These are phyloP conservation scores for Paramecium octaurelia DNA, from an alignment of 73 alveolate genomes.

Conservation along the genomic window DNA sequence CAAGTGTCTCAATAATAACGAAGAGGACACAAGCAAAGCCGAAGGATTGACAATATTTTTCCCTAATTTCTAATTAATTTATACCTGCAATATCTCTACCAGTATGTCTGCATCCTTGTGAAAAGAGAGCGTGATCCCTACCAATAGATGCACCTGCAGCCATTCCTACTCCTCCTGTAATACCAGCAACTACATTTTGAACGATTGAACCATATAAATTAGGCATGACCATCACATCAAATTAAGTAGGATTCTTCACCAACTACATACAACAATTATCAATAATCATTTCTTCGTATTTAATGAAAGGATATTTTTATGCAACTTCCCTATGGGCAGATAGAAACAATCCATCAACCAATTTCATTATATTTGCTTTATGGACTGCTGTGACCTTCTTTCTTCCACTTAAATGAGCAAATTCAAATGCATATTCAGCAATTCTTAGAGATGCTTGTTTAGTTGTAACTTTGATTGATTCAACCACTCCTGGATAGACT, in stretches of 20 bases:
- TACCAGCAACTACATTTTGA: conserved; percentile 67
- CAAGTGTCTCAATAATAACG: conserved; percentile 70
- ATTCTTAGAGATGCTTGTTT: conserved; percentile 63
- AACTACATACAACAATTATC: conserved; percentile 72
- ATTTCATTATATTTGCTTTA: conserved; percentile 79
- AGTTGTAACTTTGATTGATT: conserved; percentile 73
- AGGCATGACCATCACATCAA: conserved; percentile 78
- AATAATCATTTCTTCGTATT: conserved; percentile 72
- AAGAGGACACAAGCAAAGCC: conserved; percentile 67
- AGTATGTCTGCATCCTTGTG: conserved; percentile 75
- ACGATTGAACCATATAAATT: conserved; percentile 77
- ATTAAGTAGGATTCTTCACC: conserved; percentile 72
- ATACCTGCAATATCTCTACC: conserved; percentile 69
- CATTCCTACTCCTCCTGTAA: conserved; percentile 82
- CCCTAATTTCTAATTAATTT: background rate
- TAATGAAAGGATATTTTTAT: conserved; percentile 63
- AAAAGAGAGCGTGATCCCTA: conserved; percentile 65
- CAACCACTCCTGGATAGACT: conserved; percentile 80
- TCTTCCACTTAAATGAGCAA: conserved; percentile 73
- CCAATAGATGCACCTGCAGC: conserved; percentile 80
- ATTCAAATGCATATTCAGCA: conserved; percentile 81
- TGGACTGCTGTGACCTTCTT: conserved; percentile 80
- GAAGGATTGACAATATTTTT: conserved; percentile 74
- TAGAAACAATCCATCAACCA: conserved; percentile 73
- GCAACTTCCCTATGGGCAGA: conserved; percentile 82